phyloP scores from a whole-genome alignment of 345 rosid species.

The Syzygium oleosum region DNA sequence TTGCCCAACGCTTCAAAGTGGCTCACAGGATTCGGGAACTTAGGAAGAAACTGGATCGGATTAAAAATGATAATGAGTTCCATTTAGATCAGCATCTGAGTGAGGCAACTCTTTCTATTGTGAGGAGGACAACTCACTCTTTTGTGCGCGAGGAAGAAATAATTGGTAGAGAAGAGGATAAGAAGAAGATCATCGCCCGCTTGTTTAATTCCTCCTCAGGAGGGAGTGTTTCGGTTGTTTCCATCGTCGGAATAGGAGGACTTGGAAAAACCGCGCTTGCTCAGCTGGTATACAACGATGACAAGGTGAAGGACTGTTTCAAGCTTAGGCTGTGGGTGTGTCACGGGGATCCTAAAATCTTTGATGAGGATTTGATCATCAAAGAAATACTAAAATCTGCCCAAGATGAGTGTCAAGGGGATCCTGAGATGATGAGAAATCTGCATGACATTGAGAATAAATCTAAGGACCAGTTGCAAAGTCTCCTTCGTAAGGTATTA shows the following conservation, averaged over 20 bases:
- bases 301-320: neutral
- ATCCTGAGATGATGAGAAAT: neutral
- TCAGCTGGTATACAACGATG: neutral
- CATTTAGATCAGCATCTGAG: neutral
- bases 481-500: neutral
- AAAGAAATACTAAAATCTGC: neutral
- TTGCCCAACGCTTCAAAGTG: neutral
- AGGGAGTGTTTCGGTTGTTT: neutral
- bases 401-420: neutral
- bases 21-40: neutral
- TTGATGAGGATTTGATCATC: neutral
- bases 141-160: slow-evolving; percentile 1
- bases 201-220: neutral
- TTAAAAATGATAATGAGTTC: neutral
- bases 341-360: neutral
- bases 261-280: neutral
- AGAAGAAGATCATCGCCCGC: neutral
- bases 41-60: neutral
- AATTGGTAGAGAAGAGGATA: slow-evolving; percentile 20
- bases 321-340: neutral
- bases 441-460: neutral
- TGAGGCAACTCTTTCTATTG: neutral
- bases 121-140: neutral
- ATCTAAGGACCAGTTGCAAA: neutral
- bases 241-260: neutral